phyloP scores from a whole-genome alignment of 2,329 filamentous ascomycete species.

The Zymoseptoria ardabiliae region DNA sequence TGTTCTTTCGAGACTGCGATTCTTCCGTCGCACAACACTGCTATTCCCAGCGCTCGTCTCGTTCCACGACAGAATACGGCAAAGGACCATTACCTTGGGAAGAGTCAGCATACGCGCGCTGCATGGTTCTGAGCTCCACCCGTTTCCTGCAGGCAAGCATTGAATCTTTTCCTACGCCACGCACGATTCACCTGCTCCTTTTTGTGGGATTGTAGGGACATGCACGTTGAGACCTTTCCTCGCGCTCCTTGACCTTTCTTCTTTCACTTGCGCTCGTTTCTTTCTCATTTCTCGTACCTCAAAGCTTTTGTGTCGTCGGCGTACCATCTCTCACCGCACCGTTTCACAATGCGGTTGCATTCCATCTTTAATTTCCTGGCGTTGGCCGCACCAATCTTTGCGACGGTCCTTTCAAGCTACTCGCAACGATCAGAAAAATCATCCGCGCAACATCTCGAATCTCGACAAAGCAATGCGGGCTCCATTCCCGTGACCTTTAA shows the following conservation, averaged over 20 bases:
- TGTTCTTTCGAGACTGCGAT: neutral
- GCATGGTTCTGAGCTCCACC: neutral
- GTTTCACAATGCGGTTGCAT: conserved; percentile 8
- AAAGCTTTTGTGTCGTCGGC: neutral
- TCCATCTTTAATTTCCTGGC: conserved; percentile 11
- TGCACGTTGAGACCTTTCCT: neutral
- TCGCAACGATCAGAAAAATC: conserved; percentile 1
- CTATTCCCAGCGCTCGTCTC: neutral
- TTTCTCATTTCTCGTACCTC: neutral
- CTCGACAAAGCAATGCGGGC: conserved; percentile 36
- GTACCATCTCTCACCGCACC: neutral
- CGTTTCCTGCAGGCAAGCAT: neutral
- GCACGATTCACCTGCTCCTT: neutral
- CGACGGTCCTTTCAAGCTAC: conserved; percentile 9
- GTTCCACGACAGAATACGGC: neutral
- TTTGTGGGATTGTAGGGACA: neutral
- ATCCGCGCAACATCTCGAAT: conserved; percentile 7
- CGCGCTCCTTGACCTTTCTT: neutral
- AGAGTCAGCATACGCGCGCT: neutral
- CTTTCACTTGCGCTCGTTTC: neutral
- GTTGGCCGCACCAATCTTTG: conserved; percentile 10
- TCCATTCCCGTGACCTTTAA: conserved; percentile 51
- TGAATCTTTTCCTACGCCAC: neutral
- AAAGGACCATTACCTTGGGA: neutral
- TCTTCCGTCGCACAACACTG: neutral